phyloP scores from a whole-genome alignment of 768 basidiomycete species.

The Leccinellum rugosiceps region DNA sequence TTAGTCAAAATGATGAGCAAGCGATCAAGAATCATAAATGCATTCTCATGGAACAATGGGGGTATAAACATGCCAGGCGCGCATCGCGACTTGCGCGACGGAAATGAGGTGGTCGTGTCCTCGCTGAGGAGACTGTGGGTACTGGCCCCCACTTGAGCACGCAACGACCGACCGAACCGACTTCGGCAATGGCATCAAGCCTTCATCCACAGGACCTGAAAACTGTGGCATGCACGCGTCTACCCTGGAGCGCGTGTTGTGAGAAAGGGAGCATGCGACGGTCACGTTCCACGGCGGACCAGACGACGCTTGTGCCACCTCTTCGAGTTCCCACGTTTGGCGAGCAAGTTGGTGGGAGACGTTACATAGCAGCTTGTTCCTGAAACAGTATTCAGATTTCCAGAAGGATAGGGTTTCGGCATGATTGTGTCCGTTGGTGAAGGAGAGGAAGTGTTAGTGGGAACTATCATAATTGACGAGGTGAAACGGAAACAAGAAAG shows the following conservation, averaged over 20 bases:
- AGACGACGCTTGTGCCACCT: conserved; percentile 27
- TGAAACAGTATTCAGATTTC: conserved; percentile 1
- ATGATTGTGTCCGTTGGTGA: background rate
- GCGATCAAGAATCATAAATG: background rate
- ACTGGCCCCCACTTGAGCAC: conserved; percentile 7
- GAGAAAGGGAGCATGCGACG: background rate
- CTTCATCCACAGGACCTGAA: conserved; percentile 3
- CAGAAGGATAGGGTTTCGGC: conserved; percentile 7
- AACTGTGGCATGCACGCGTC: background rate
- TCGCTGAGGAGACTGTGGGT: conserved; percentile 2
- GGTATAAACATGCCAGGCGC: background rate
- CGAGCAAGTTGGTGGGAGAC: conserved; percentile 8
- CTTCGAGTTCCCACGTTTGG: conserved; percentile 17
- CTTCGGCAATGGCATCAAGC: conserved; percentile 15
- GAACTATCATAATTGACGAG: conserved; percentile 23
- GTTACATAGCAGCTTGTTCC: conserved; percentile 18
- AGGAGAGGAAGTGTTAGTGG: conserved; percentile 21
- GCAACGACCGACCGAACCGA: background rate
- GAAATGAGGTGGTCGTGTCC: background rate
- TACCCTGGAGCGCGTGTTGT: background rate
- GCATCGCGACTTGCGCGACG: conserved; percentile 13
- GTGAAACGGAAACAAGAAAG: conserved; percentile 4
- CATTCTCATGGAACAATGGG: background rate
- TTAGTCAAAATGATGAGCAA: conserved; percentile 10
- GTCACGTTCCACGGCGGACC: conserved; percentile 12